Base-by-base conservation (phyloP, 164 flowering plant genomes). In the Protea cynaroides region DNA sequence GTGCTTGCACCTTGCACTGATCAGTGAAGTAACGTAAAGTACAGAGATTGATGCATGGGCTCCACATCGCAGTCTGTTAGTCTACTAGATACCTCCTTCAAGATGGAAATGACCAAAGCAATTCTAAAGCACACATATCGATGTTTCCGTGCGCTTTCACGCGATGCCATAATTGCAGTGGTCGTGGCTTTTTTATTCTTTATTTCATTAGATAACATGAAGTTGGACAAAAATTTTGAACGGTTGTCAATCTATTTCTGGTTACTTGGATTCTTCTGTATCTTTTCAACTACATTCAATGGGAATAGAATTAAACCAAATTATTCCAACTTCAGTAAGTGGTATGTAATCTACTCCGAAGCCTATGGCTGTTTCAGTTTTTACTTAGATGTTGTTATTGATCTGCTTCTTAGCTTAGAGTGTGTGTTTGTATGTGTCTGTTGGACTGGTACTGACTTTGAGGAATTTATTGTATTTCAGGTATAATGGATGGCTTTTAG, bases 231-330 rank as follows among this genome's bases (percentile, higher is more conserved):
- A 73, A 95, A 90, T 63, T 68, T 87, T 34, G 92, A 95, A 65
- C 92, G 97, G 98, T 95, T 97, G 99, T 95, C 97, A 37, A 95
- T 95, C 96, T 95, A 95, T 66, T 88, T 80, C 47, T 88, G 91
- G 75, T 74, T 95, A 70, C 78, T 95, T 43, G 99, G 99, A 17
- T 95, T 95, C 80, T 95, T 95, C 75, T 90, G 88, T 76, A 92
- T 92, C 88, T 95, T 95, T 79, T 92, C 97, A 43, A 87, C 97
- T 43, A 97, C 99, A 47, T 92, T 92, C 75, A 69, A 92, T 19
- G 85, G 94, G 74, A 95, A 95, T 86, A 90, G 92, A 55, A 87
- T 92, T 64, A 85, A 83, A 65, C 99, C 99, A 46, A 95, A 98
- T 68, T 95, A 95, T 74, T 88, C 97, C 64, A 90, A 85, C 80